Base-by-base conservation (phyloP, 768 basidiomycete genomes). In the Boletus tomentosulus region DNA sequence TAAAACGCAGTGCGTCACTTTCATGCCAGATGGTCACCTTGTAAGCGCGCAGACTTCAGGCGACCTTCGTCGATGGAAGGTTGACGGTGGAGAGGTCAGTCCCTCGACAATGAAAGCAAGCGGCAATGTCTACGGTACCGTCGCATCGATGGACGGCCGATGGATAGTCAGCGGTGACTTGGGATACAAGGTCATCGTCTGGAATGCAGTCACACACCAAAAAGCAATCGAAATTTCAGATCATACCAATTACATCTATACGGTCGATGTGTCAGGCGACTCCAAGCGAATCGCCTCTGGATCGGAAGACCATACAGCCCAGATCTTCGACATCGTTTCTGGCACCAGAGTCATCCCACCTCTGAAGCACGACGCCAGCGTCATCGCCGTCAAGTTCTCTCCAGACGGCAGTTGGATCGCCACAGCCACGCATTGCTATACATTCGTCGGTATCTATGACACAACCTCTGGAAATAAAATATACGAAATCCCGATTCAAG, bases 321-420 rank as follows among this genome's bases (percentile, higher is more conserved):
- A 33, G 10, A n/a, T 52, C n/a, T 52, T 52, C 13, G 25, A 51
- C 33, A 51, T 45, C n/a, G 4, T 45, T 13, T 45, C 43, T 28
- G 50, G 50, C 16, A 3, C 1, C 11, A 28, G 50, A 28, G 2
- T 51, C 9, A 2, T 37, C 11, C 12, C 27, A 5, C 50, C 50
- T 1, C 50, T 51, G 27, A 24, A 34, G 8, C 43, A 45, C n/a
- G 13, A 13, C 12, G 10, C n/a, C n/a, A n/a, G n/a, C n/a, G 44
- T 51, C 7, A 9, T 51, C 4, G 41, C 12, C 6, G 51, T 52
- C 51, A 46, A 46, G n/a, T 52, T 46, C n/a, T n/a, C n/a, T n/a
- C n/a, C n/a, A n/a, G n/a, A n/a, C n/a, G n/a, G n/a, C n/a, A n/a
- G n/a, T n/a, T 27, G 22, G n/a, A 34, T 53, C n/a, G 52, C 52